Base-by-base conservation (phyloP, 805 yeast genomes). In the Pichia ethanolica region DNA sequence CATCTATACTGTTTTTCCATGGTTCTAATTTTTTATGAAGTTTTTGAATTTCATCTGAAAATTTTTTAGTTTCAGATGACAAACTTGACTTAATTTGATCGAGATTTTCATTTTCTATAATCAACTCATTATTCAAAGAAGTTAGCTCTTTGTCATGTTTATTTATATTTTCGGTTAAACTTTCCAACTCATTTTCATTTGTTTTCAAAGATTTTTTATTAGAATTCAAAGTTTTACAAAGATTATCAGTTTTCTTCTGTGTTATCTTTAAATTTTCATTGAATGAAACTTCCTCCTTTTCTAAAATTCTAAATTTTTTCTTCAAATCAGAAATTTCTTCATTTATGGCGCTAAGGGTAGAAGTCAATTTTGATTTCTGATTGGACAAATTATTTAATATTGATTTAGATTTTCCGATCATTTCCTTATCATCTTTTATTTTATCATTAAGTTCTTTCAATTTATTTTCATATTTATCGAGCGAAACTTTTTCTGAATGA, bases 261-360 rank as follows among this genome's bases (percentile, higher is more conserved):
- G 81, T 64, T 62, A 85, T 87, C 65, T 86, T 89, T 47, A 75
- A 68, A 64, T 81, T 84, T 65, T 91, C 97, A 56, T 88, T 90
- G 47, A 79, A 66, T 5, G 90, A 75, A 11, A 87, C 88, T 47
- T 73, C 78, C 14, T 76, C 78, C 46, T 81, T 76, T 55, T 81
- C 83, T 9, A 71, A 66, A 45, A 71, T 68, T 52, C 68, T 71
- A 44, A 73, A 75, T 3, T 59, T 51, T 5, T 62, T 62, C 42
- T 70, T 67, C 10, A 72, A 62, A 1, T 57, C 53, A 28, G 66
- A 57, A 13, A 71, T 65, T 27, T 66, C 55, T 8, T 52, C 40
- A 13, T 58, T 56, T 4, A 59, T 49, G 2, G 48, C 44, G 13
- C 65, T 65, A 20, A 68, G 43, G 12, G 62, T 44, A 5, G 55